phyloP scores from a whole-genome alignment of 768 basidiomycete species.

The Serendipita vermifera region DNA sequence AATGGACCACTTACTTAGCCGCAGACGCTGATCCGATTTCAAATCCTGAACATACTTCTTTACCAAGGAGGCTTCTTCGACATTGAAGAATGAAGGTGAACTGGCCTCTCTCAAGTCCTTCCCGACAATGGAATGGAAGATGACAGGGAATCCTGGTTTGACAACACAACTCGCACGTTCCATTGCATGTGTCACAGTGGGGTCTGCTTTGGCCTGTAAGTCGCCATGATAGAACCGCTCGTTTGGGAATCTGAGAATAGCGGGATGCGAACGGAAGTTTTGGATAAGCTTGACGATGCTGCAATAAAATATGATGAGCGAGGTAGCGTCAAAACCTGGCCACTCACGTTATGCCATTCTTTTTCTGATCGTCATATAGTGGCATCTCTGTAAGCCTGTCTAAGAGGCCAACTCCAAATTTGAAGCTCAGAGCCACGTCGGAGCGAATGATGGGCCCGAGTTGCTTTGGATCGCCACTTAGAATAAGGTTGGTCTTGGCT shows the following conservation, averaged over 20 bases:
- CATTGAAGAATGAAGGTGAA: slow-evolving; percentile 32
- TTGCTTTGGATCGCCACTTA: slow-evolving; percentile 29
- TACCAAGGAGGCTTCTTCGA: slow-evolving; percentile 25
- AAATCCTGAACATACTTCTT: slow-evolving; percentile 24
- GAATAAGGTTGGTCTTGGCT: slow-evolving; percentile 25
- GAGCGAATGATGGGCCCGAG: slow-evolving; percentile 29
- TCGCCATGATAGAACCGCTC: slow-evolving; percentile 28
- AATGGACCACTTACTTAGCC: slow-evolving; percentile 21
- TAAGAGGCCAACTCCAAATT: slow-evolving; percentile 26
- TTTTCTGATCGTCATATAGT: slow-evolving; percentile 20
- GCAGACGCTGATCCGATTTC: slow-evolving; percentile 18
- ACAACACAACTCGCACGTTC: slow-evolving; percentile 22
- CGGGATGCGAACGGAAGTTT: slow-evolving; percentile 44
- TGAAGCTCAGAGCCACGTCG: slow-evolving; percentile 18
- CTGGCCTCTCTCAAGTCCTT: slow-evolving; percentile 23
- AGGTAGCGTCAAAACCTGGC: background rate
- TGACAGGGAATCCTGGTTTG: slow-evolving; percentile 20
- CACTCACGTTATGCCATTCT: slow-evolving; percentile 24
- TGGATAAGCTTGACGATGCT: slow-evolving; percentile 47
- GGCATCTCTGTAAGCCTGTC: slow-evolving; percentile 25
- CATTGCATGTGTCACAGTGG: slow-evolving; percentile 19
- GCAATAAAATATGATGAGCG: background rate
- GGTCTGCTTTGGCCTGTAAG: slow-evolving; percentile 22
- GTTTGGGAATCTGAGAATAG: slow-evolving; percentile 45
- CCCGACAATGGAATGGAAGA: slow-evolving; percentile 26